phyloP scores from a whole-genome alignment of 768 basidiomycete genomes.

The Erythrobasidium yunnanense region DNA sequence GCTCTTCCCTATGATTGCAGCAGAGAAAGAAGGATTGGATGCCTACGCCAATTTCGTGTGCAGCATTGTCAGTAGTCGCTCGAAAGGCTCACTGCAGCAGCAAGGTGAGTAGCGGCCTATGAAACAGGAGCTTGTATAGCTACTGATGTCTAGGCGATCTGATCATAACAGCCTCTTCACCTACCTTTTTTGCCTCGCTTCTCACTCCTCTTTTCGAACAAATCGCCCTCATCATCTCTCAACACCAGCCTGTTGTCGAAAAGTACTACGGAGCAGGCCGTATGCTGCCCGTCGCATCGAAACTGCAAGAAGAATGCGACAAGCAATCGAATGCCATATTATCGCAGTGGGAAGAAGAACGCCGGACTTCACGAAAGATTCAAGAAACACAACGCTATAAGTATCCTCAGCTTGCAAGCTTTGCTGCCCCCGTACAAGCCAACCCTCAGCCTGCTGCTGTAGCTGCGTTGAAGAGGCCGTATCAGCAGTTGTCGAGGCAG shows the following conservation, averaged over 20 bases:
- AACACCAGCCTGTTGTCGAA: constrained; percentile 93
- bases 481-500: constrained; percentile 22
- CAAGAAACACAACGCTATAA: constrained; percentile 18
- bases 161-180: constrained; percentile 61
- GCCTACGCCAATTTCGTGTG: constrained; percentile 89
- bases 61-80: constrained; percentile 29
- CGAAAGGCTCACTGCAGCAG: constrained; percentile 23
- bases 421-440: neutral
- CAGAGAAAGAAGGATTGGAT: constrained; percentile 80
- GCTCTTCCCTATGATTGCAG: constrained; percentile 87
- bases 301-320: constrained; percentile 76
- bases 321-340: constrained; percentile 63
- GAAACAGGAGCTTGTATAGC: too few relatives aligned
- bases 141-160: neutral
- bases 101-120: constrained; percentile 2
- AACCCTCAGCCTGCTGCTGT: constrained; percentile 1
- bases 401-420: constrained; percentile 25
- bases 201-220: constrained; percentile 88
- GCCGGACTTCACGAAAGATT: constrained; percentile 61
- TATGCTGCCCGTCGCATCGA: constrained; percentile 58
- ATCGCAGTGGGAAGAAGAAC: constrained; percentile 83
- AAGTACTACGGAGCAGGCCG: constrained; percentile 89
- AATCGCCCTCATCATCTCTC: constrained; percentile 89
- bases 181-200: constrained; percentile 77
- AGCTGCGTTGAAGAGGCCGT: constrained; percentile 26